phyloP scores from a whole-genome alignment of 257 asterid species.

The Scutellaria galericulata region DNA sequence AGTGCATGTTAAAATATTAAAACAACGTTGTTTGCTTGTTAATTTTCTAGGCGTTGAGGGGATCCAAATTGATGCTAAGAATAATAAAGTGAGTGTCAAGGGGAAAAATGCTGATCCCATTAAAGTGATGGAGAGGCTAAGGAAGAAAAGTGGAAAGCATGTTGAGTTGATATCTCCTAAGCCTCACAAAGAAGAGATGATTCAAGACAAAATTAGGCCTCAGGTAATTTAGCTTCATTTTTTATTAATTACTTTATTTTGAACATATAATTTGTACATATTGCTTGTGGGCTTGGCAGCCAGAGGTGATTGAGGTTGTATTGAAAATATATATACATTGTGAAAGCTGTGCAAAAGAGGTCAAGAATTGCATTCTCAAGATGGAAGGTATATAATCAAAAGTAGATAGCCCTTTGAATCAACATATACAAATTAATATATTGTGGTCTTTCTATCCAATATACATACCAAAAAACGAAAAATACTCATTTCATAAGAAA shows the following conservation, averaged over 20 bases:
- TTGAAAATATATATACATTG: constrained; percentile 67
- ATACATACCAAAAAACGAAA: no score
- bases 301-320: constrained; percentile 52
- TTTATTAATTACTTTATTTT: background rate
- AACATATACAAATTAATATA: no score
- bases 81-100: constrained; percentile 54
- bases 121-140: constrained; percentile 57
- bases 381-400: constrained; percentile 53
- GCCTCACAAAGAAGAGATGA: constrained; percentile 40
- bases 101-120: constrained; percentile 64
- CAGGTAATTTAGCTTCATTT: constrained; percentile 36
- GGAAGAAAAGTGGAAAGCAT: constrained; percentile 65
- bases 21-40: background rate
- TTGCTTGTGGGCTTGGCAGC: constrained; percentile 32
- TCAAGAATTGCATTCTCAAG: constrained; percentile 56
- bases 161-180: constrained; percentile 63
- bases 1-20: background rate
- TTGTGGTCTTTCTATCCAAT: no score
- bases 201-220: constrained; percentile 37
- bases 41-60: constrained; percentile 57
- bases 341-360: constrained; percentile 70
- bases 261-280: background rate
- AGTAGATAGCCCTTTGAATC: no score
- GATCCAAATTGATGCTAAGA: constrained; percentile 56
- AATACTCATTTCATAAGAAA: no score